Conservation (phyloP, 2,329 filamentous ascomycete species). For the Ophiostoma quercus region DNA sequence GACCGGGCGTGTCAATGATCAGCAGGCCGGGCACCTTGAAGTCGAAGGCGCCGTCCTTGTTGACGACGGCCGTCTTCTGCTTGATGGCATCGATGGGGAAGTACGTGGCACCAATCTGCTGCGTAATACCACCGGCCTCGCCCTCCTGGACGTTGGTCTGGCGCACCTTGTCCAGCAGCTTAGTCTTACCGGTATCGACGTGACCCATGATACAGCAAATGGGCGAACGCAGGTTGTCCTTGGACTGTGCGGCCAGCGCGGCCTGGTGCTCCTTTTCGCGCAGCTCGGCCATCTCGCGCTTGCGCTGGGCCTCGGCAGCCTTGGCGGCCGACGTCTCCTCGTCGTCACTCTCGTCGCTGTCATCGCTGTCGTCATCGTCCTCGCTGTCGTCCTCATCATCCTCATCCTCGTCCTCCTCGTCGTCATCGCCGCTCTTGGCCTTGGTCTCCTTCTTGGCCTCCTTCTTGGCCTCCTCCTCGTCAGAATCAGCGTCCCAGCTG, state of each 20-base stretch:
- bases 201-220: constrained; percentile 99
- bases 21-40: constrained; percentile 97
- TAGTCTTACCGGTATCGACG: constrained; percentile 99
- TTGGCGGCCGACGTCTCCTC: constrained; percentile 70
- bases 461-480: constrained; percentile 54
- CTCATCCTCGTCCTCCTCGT: constrained; percentile 25
- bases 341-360: constrained; percentile 63
- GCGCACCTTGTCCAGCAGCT: constrained; percentile 94
- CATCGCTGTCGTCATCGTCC: constrained; percentile 33
- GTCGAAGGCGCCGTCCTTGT: constrained; percentile 81
- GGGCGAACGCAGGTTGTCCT: constrained; percentile 90
- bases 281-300: constrained; percentile 82
- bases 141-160: constrained; percentile 98
- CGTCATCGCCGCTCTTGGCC: constrained; percentile 28
- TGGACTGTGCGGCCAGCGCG: constrained; percentile 82
- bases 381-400: constrained; percentile 33
- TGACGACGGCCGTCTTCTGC: constrained; percentile 90
- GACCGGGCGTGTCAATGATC: constrained; percentile 96
- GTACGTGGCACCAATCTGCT: constrained; percentile 99
- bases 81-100: constrained; percentile 91
- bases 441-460: constrained; percentile 31
- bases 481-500: constrained; percentile 85
- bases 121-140: constrained; percentile 98
- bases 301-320: constrained; percentile 67
- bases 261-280: constrained; percentile 87